phyloP scores from a whole-genome alignment of 352 stramenopile genomes.

The Phytophthora pisi region DNA sequence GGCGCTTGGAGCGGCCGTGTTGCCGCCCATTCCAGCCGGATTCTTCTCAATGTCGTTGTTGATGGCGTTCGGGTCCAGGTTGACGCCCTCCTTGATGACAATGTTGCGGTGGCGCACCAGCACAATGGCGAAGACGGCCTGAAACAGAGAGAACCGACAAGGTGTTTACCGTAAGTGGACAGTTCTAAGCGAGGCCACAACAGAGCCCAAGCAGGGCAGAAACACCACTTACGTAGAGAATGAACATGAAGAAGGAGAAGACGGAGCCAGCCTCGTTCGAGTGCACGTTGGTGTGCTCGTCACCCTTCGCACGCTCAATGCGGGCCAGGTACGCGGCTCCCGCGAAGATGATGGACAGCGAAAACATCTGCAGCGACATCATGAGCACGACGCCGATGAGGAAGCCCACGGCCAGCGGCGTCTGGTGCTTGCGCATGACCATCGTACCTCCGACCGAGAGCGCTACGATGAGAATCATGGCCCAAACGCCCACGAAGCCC shows the following conservation, averaged over 20 bases:
- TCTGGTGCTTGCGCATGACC: conserved; percentile 91
- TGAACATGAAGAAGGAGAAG: conserved; percentile 90
- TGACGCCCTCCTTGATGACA: conserved; percentile 79
- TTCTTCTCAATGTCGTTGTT: conserved; percentile 61
- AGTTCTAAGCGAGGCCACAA: not conserved
- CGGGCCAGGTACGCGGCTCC: conserved; percentile 72
- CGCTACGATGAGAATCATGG: conserved; percentile 81
- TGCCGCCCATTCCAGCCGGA: conserved; percentile 31
- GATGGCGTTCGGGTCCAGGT: conserved; percentile 43
- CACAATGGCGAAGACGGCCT: conserved; percentile 70
- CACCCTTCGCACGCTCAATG: conserved; percentile 61
- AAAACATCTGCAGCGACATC: conserved; percentile 91
- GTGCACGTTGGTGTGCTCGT: conserved; percentile 66
- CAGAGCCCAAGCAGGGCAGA: not conserved
- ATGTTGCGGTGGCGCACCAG: conserved; percentile 80
- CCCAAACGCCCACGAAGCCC: conserved; percentile 82
- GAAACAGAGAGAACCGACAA: conserved; percentile 6
- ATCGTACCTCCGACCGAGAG: conserved; percentile 87
- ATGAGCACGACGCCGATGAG: conserved; percentile 92
- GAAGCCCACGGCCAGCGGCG: conserved; percentile 85
- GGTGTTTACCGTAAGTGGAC: not conserved
- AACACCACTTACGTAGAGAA: conserved; percentile 73
- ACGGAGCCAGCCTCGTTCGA: conserved; percentile 79
- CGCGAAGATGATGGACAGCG: conserved; percentile 78
- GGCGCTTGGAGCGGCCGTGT: conserved; percentile 2